Conservation (phyloP, 2,329 filamentous ascomycete genomes). For the Chaetomium sp. region DNA sequence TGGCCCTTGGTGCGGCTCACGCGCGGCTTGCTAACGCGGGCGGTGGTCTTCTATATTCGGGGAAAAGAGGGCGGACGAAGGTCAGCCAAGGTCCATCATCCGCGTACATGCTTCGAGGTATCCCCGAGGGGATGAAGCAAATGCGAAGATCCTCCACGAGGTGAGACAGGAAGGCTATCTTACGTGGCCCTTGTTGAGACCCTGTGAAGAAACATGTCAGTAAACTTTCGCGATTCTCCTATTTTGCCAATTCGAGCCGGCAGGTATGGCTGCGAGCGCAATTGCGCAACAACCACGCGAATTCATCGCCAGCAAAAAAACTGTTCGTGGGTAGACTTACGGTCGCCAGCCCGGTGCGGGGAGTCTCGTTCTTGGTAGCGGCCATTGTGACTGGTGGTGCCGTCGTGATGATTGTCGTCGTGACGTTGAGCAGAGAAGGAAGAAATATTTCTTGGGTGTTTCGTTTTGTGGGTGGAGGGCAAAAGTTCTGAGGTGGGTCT, state of each 20-base stretch:
- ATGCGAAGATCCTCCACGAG: slow-evolving; percentile 68
- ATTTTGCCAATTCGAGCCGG: not conserved
- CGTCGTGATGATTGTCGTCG: slow-evolving; percentile 17
- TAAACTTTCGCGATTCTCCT: slow-evolving; percentile 11
- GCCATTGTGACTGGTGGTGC: slow-evolving; percentile 21
- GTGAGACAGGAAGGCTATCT: slow-evolving; percentile 48
- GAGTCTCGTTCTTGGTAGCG: slow-evolving; percentile 19
- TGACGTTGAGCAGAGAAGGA: slow-evolving; percentile 15
- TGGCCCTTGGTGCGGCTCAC: slow-evolving; percentile 90
- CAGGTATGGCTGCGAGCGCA: not conserved
- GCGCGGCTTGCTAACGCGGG: slow-evolving; percentile 70
- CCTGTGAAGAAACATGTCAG: slow-evolving; percentile 24
- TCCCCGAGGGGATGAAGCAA: slow-evolving; percentile 27
- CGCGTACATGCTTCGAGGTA: slow-evolving; percentile 19
- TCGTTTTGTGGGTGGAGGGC: slow-evolving; percentile 19
- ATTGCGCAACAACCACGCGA: not conserved
- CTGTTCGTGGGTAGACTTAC: slow-evolving; percentile 10
- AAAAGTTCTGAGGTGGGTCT: slow-evolving; percentile 18
- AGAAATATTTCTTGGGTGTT: slow-evolving; percentile 2
- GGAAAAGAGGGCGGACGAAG: slow-evolving; percentile 26
- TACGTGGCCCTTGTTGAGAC: slow-evolving; percentile 60
- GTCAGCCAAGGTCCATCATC: slow-evolving; percentile 34
- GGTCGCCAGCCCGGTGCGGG: slow-evolving; percentile 17
- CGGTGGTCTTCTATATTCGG: slow-evolving; percentile 68
- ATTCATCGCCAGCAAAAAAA: not conserved